phyloP scores from a whole-genome alignment of 805 yeast genomes.

The Priceomyces haplophilus region DNA sequence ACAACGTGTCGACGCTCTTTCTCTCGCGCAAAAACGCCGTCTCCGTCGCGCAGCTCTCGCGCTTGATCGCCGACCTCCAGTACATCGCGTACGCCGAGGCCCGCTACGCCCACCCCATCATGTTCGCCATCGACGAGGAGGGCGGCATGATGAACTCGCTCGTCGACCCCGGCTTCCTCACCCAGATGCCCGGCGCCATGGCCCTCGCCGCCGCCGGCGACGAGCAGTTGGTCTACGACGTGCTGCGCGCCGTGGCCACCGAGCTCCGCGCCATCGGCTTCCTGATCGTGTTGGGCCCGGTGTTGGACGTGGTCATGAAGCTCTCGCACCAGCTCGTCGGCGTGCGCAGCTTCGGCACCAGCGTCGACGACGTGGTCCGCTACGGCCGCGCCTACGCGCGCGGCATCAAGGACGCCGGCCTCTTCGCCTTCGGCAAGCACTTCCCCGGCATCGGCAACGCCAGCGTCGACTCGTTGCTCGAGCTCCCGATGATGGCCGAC shows the following conservation, averaged over 20 bases:
- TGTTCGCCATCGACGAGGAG: slow-evolving; percentile 61
- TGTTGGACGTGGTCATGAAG: slow-evolving; percentile 57
- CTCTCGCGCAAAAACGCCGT: slow-evolving; percentile 50
- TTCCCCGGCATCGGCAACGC: slow-evolving; percentile 68
- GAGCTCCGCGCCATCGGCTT: slow-evolving; percentile 57
- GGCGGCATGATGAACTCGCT: slow-evolving; percentile 62
- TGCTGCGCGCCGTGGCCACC: slow-evolving; percentile 51
- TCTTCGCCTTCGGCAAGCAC: slow-evolving; percentile 57
- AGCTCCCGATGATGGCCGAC: slow-evolving; percentile 58
- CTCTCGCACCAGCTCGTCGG: slow-evolving; percentile 56
- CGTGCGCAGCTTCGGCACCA: slow-evolving; percentile 59
- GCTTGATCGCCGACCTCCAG: slow-evolving; percentile 52
- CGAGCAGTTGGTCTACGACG: slow-evolving; percentile 46
- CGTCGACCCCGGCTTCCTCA: slow-evolving; percentile 48
- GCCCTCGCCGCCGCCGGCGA: slow-evolving; percentile 57
- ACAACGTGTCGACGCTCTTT: slow-evolving; percentile 51
- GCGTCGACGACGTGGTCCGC: slow-evolving; percentile 55
- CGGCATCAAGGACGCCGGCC: slow-evolving; percentile 54
- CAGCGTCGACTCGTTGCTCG: slow-evolving; percentile 53
- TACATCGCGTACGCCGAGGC: slow-evolving; percentile 47
- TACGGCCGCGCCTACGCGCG: slow-evolving; percentile 51
- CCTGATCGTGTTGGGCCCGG: slow-evolving; percentile 57
- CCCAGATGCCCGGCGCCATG: slow-evolving; percentile 67
- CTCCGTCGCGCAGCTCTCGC: slow-evolving; percentile 46
- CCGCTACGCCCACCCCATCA: slow-evolving; percentile 49